phyloP scores from a whole-genome alignment of 768 basidiomycete species.

The Auriscalpium microsporum region DNA sequence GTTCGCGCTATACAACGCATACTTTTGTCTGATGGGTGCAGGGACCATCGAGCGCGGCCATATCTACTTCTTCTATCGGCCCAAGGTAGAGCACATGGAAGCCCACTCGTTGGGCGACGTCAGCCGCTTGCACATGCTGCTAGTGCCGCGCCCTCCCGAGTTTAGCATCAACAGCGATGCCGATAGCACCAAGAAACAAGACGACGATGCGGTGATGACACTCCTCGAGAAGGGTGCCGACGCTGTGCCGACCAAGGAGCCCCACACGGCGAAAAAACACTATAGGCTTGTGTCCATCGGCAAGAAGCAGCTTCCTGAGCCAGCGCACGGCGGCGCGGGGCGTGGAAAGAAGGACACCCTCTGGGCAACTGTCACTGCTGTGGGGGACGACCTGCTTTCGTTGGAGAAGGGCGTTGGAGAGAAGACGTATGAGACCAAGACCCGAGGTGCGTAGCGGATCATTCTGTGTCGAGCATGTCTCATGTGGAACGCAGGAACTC shows the following conservation, averaged over 20 bases:
- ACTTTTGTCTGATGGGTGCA: conserved; percentile 13
- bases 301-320: conserved; percentile 50
- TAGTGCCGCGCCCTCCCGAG: conserved; percentile 46
- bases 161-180: conserved; percentile 22
- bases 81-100: conserved; percentile 44
- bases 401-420: conserved; percentile 42
- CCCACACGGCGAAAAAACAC: conserved; percentile 29
- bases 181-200: conserved; percentile 16
- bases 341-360: conserved; percentile 36
- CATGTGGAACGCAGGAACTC: conserved; percentile 28
- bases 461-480: not conserved
- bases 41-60: conserved; percentile 52
- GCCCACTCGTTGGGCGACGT: conserved; percentile 50
- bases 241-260: conserved; percentile 35
- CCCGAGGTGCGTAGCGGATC: conserved; percentile 34
- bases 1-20: no score
- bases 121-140: conserved; percentile 48
- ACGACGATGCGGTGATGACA: conserved; percentile 32
- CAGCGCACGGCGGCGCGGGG: conserved; percentile 24
- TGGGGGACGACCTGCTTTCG: conserved; percentile 41
- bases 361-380: conserved; percentile 43
- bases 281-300: conserved; percentile 47
- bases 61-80: conserved; percentile 59
- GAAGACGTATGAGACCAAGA: conserved; percentile 54
- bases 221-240: conserved; percentile 38